Evolutionary conservation across 106 monocot species (phyloP).

Genomic region (Dendrobium chrysotoxum): DNA sequence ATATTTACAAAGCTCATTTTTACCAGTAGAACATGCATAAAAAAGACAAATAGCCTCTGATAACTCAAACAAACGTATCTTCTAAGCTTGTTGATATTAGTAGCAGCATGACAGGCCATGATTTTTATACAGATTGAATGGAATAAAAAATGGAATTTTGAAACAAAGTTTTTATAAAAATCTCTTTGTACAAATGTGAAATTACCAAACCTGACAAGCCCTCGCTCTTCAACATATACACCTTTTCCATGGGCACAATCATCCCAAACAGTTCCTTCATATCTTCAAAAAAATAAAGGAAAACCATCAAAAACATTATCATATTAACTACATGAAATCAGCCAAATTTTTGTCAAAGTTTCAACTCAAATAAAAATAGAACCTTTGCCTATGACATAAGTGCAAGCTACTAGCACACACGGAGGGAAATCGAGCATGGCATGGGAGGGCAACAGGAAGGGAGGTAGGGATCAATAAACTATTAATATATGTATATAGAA

Average conservation of each 20-base stretch:
- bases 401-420: not conserved
- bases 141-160: not conserved
- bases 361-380: not conserved
- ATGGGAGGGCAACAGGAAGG: not conserved
- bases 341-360: not conserved
- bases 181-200: not conserved
- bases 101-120: not conserved
- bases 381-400: not conserved
- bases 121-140: not conserved
- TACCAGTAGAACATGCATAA: not conserved
- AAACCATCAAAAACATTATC: not conserved
- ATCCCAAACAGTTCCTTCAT: constrained; percentile 90
- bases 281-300: constrained; percentile 21
- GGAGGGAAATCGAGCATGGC: not conserved
- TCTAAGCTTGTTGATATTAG: not conserved
- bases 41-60: not conserved
- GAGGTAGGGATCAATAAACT: not conserved
- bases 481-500: not conserved
- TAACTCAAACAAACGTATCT: not conserved
- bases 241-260: constrained; percentile 88
- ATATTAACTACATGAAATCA: not conserved
- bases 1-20: not conserved
- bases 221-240: constrained; percentile 62
- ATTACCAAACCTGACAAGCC: constrained; percentile 64
- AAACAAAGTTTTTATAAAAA: not conserved